These are phyloP conservation scores for Lathyrus tuberosus DNA, from an alignment of 306 rosid genomes.

Conservation along the genomic window DNA sequence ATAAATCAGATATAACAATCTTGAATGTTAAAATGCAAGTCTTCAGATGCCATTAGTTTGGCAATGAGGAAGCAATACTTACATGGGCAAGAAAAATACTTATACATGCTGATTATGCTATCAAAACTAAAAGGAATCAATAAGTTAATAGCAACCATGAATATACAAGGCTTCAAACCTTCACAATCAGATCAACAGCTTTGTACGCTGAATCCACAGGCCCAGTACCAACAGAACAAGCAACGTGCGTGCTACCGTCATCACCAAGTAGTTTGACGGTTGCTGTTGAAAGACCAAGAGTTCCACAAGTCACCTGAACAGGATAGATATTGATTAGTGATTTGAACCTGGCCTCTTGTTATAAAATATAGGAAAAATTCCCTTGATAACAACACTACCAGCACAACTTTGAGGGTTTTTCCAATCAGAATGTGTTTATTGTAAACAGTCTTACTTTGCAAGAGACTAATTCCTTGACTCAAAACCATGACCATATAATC, in stretches of 20 bases:
- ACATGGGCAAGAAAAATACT: slow-evolving; percentile 6
- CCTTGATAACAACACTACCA: not conserved
- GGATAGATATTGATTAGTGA: slow-evolving; percentile 39
- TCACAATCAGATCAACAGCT: slow-evolving; percentile 81
- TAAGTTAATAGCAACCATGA: slow-evolving; percentile 1
- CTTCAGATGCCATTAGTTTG: not conserved
- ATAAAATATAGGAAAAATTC: not conserved
- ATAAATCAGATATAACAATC: not conserved
- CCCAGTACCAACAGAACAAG: slow-evolving; percentile 92
- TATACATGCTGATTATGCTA: not conserved
- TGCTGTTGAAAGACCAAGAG: slow-evolving; percentile 88
- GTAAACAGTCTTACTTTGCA: slow-evolving; percentile 3
- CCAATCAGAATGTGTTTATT: not conserved
- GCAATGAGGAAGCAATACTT: not conserved
- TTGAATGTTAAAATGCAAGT: no score
- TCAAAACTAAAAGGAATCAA: slow-evolving; percentile 24
- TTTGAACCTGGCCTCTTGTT: not conserved
- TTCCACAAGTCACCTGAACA: slow-evolving; percentile 91
- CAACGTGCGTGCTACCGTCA: slow-evolving; percentile 63
- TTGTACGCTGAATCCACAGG: slow-evolving; percentile 99
- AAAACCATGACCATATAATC: not conserved
- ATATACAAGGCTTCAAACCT: slow-evolving; percentile 56
- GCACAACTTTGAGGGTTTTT: not conserved
- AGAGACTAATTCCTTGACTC: not conserved
- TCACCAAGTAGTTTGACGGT: slow-evolving; percentile 72